Evolutionary conservation across 345 rosid species (phyloP).

Genomic region (Pseudoturritis turrita): DNA sequence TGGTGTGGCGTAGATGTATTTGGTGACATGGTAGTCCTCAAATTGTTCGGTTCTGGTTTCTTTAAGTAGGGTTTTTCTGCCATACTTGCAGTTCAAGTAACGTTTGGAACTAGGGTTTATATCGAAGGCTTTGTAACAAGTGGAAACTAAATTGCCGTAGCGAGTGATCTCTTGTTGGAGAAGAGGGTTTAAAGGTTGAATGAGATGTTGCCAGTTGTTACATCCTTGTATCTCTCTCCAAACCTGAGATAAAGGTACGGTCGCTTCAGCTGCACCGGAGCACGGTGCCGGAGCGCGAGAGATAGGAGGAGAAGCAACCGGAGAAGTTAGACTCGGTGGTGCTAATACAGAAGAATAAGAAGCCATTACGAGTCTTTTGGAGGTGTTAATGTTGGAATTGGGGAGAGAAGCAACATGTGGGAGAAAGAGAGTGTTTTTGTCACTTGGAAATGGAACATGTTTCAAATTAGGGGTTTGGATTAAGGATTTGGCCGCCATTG

Average conservation of each 20-base stretch:
- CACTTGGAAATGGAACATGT: conserved; percentile 3
- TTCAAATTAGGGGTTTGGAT: conserved; percentile 31
- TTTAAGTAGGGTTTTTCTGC: conserved; percentile 46
- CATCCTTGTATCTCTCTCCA: conserved; percentile 83
- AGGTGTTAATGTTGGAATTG: background rate
- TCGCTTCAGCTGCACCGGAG: background rate
- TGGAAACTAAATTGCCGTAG: conserved; percentile 58
- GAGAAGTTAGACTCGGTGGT: background rate
- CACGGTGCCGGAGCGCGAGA: background rate
- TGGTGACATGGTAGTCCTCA: conserved; percentile 59
- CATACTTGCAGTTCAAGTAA: conserved; percentile 72
- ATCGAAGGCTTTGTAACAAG: conserved; percentile 75
- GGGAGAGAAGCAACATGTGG: background rate
- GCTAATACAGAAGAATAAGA: conserved; percentile 16
- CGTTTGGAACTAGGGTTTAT: conserved; percentile 61
- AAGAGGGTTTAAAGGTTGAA: conserved; percentile 75
- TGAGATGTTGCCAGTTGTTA: conserved; percentile 63
- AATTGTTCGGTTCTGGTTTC: conserved; percentile 47
- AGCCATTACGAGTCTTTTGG: background rate
- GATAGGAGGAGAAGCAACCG: background rate
- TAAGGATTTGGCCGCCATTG: conserved; percentile 39
- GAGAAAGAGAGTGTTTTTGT: background rate
- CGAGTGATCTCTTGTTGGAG: conserved; percentile 74
- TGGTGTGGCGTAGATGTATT: conserved; percentile 86
- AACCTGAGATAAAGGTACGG: conserved; percentile 24